Base-by-base conservation (phyloP, 2,329 filamentous ascomycete genomes). In the Corniculantispora saksenae region DNA sequence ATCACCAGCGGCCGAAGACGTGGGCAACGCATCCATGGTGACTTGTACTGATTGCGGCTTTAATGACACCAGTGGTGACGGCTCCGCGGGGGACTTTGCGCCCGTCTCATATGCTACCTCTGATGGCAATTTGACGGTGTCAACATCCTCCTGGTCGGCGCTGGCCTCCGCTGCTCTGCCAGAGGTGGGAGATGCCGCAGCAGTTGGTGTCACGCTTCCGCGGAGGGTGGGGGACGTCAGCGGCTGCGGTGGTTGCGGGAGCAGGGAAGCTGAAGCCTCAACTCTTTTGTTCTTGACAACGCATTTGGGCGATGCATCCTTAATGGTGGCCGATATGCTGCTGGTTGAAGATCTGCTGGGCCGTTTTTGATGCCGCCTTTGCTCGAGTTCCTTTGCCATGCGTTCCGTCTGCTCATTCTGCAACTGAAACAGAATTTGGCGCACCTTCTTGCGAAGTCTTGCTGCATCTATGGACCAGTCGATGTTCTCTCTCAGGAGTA, bases 341-440 rank as follows among this genome's bases (percentile, higher is more conserved):
- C 57, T 32, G 9, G 21, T 7, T 3, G 27, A 43, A 12, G 55
- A 48, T 10, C 29, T 32, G 29, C 29, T 53, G 8, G 4, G n/a
- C 7, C 29, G 58, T 29, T 43, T 61, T 32, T 53, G 13, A 13
- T 38, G 19, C 10, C 61, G 53, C 66, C 75, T 76, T 65, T 74
- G 72, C 43, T 77, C 76, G 59, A 75, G 79, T 38, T 78, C 77
- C 19, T 74, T 72, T 47, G 80, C 74, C 59, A 78, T 73, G 12
- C 76, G 74, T 19, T 75, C 72, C 53, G 83, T 81, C 69, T 91
- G 89, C 68, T 86, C 79, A 9, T 79, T 73, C 64, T 92, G 86
- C 21, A 94, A 80, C 0, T 78, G 67, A 59, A 92, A 83, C 0
- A 97, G 82, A 47, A 90, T 82, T 0, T 86, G 75, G 35, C 93